These are phyloP conservation scores for Paraleonurus japonicus DNA, from an alignment of 257 asterid species.

Conservation along the genomic window DNA sequence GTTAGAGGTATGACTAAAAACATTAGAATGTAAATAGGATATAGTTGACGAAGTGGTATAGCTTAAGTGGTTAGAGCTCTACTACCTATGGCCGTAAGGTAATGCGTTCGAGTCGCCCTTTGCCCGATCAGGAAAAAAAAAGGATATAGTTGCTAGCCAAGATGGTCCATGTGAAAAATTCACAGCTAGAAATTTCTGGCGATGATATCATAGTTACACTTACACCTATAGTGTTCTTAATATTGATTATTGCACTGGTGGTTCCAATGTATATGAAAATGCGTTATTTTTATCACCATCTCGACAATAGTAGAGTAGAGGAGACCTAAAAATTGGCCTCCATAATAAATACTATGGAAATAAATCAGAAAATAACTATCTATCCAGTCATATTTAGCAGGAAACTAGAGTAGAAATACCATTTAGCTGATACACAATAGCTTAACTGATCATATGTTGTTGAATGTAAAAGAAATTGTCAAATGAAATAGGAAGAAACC, in stretches of 20 bases:
- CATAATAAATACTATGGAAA: conserved; percentile 8
- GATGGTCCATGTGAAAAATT: conserved; percentile 8
- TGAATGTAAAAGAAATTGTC: not conserved
- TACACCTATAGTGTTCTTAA: not conserved
- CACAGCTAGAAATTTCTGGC: not conserved
- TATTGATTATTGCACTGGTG: not conserved
- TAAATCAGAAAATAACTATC: not conserved
- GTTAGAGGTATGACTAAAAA: not conserved
- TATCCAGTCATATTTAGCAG: conserved; percentile 1
- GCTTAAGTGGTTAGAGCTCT: too few relatives aligned
- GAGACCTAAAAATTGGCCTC: not conserved
- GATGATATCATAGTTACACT: not conserved
- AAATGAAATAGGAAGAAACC: not conserved
- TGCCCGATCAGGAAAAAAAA: too few relatives aligned
- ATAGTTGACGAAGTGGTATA: too few relatives aligned
- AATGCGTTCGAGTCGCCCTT: too few relatives aligned
- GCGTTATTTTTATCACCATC: not conserved
- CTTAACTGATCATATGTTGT: not conserved
- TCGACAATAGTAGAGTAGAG: not conserved
- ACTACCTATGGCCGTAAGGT: too few relatives aligned
- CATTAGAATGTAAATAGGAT: not conserved
- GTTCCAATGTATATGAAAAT: conserved; percentile 3
- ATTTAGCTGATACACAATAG: conserved; percentile 1
- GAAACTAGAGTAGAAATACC: conserved; percentile 10
- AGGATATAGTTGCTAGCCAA: not conserved